These are phyloP conservation scores for Fragaria iinumae DNA, from an alignment of 306 rosid species.

Conservation along the genomic window DNA sequence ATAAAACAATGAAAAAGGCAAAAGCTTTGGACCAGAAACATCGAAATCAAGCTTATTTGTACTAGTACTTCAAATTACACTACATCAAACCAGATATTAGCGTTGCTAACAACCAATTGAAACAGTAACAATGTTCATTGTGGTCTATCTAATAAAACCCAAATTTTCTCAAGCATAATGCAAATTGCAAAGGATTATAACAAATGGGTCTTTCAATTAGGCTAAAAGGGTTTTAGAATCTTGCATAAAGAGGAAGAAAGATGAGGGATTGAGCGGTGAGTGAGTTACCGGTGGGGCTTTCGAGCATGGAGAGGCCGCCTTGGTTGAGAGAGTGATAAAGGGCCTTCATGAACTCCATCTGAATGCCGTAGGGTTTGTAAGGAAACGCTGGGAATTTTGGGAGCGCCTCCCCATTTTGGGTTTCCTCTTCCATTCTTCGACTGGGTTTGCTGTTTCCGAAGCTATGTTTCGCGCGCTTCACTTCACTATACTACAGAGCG, in stretches of 20 bases:
- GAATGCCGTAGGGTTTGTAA: conserved; percentile 74
- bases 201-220: not conserved
- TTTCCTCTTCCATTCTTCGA: conserved; percentile 18
- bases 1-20: conserved; percentile 13
- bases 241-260: not conserved
- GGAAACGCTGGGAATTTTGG: conserved; percentile 69
- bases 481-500: no score
- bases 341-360: conserved; percentile 84
- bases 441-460: not conserved
- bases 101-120: not conserved
- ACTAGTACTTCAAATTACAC: not conserved
- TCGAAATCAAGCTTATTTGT: not conserved
- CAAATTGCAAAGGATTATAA: not conserved
- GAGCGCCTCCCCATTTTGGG: conserved; percentile 2
- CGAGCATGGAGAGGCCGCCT: conserved; percentile 90
- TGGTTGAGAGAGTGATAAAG: conserved; percentile 61
- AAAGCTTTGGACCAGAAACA: not conserved
- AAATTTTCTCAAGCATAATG: not conserved
- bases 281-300: conserved; percentile 71
- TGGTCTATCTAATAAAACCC: not conserved
- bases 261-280: not conserved
- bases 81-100: not conserved
- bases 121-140: not conserved
- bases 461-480: not conserved
- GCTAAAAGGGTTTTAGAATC: not conserved